Evolutionary conservation across 2,329 filamentous ascomycete species (phyloP).

Genomic region (Apiospora hydei): DNA sequence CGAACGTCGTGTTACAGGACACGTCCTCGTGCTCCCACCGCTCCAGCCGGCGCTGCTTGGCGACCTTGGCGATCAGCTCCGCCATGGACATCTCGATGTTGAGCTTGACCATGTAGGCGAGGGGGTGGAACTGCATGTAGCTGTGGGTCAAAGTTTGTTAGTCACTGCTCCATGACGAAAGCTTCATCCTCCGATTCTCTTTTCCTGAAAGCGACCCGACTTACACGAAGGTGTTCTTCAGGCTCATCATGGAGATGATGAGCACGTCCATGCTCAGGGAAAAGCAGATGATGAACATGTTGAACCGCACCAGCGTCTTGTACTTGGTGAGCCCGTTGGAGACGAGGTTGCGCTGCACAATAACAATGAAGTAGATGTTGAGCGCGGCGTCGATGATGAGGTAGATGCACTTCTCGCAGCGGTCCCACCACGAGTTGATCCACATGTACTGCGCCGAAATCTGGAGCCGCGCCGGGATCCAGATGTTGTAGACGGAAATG

Average conservation of each 20-base stretch:
- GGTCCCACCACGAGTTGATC: conserved; percentile 60
- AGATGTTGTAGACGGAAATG: conserved; percentile 59
- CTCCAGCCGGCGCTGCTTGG: conserved; percentile 9
- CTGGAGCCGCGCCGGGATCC: conserved; percentile 59
- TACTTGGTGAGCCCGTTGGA: conserved; percentile 57
- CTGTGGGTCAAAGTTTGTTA: conserved; percentile 8
- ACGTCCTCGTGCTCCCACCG: not conserved
- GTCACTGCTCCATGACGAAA: not conserved
- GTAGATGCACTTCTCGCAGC: conserved; percentile 59
- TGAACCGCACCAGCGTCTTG: conserved; percentile 52
- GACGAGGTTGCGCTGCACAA: conserved; percentile 53
- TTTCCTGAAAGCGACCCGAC: not conserved
- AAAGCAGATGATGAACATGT: conserved; percentile 52
- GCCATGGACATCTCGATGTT: conserved; percentile 63
- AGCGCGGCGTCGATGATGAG: conserved; percentile 54
- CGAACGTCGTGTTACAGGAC: not conserved
- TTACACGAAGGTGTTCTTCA: conserved; percentile 51
- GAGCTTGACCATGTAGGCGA: conserved; percentile 61
- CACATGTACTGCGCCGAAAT: conserved; percentile 48
- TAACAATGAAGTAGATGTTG: conserved; percentile 58
- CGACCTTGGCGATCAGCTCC: conserved; percentile 53
- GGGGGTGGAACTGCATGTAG: conserved; percentile 59
- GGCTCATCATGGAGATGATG: conserved; percentile 53
- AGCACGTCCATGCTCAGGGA: conserved; percentile 53
- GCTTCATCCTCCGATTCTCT: too few relatives aligned